Conservation (phyloP, 176 grass and related monocot genomes). For the Urochloa ruziziensis region DNA sequence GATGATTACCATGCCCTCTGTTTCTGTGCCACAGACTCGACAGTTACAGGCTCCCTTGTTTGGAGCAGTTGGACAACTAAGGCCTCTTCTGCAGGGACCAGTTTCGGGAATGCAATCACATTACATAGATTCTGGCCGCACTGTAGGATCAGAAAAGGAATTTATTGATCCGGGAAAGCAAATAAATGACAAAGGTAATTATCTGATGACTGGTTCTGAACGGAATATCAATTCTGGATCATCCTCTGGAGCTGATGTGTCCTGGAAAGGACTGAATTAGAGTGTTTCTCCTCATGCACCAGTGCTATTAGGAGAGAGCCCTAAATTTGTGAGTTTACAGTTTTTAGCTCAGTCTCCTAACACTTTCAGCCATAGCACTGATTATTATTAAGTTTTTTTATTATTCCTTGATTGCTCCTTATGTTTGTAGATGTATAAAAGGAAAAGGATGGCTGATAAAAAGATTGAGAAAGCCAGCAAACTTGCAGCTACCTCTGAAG, state of each 20-base stretch:
- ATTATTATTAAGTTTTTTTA: not conserved
- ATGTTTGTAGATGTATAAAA: not conserved
- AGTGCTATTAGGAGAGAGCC: not conserved
- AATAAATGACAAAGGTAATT: not conserved
- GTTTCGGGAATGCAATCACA: slow-evolving; percentile 10
- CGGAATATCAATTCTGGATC: not conserved
- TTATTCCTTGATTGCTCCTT: not conserved
- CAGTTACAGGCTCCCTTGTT: slow-evolving; percentile 13
- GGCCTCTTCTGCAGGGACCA: not conserved
- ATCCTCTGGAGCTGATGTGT: slow-evolving; percentile 10
- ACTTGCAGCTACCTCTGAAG: not conserved
- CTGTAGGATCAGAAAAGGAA: too few species aligned
- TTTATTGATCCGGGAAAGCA: too few species aligned
- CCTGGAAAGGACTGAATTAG: not conserved
- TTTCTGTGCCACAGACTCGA: slow-evolving; percentile 7
- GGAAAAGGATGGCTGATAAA: not conserved
- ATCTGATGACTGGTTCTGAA: not conserved
- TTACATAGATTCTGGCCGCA: too few species aligned
- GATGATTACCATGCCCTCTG: not conserved
- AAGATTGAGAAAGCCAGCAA: not conserved
- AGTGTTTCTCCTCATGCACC: not conserved
- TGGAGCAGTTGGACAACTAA: slow-evolving; percentile 36
- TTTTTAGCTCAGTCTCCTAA: not conserved
- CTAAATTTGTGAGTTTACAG: not conserved
- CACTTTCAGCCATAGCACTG: not conserved